Evolutionary conservation across 192 early-diverging fungal genomes (phyloP), one percentile per base, ranked within the genome.

Genomic region (Rhizophagus prolifer): DNA sequence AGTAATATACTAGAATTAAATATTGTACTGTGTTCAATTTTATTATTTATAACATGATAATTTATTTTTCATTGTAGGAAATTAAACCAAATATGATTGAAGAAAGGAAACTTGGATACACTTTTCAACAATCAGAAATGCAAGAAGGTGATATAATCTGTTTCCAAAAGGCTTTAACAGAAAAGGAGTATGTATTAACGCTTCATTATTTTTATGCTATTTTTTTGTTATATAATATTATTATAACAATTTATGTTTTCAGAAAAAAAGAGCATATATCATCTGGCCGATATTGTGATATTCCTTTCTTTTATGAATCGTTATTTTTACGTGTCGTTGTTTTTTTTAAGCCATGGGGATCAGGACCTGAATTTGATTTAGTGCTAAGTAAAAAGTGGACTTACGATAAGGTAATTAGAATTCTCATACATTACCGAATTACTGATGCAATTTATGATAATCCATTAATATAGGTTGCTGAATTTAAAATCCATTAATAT

Each of bases 71-170:
- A 8, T 58, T 28, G 0, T 77, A 94, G 87, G 97, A 99, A 83
- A 91, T 99, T 76, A 97, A 97, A 85, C 95, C 97, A 0, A 87
- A 85, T 9, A 91, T 97, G 92, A 92, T 99, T 66, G 96, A 98
- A 61, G 75, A 78, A 31, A 89, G 94, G 83, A 91, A 94, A 72
- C 41, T 78, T 13, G 82, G 85, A 41, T 38, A 72, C 44, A 92
- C 92, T 2, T 96, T 96, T 81, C 62, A 65, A 4, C 66, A 82
- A 34, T 90, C 93, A 19, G 97, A 99, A 79, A 90, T 99, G 61
- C 92, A 94, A 80, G 93, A 92, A 69, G 97, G 97, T 47, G 97
- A 99, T 79, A 98, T 99, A 70, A n/a, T n/a, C n/a, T n/a, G n/a
- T n/a, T n/a, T n/a, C n/a, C n/a, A n/a, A n/a, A n/a, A n/a, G n/a